These are phyloP conservation scores for Parathielavia appendiculata DNA, from an alignment of 495 filamentous ascomycete species.

Conservation along the genomic window DNA sequence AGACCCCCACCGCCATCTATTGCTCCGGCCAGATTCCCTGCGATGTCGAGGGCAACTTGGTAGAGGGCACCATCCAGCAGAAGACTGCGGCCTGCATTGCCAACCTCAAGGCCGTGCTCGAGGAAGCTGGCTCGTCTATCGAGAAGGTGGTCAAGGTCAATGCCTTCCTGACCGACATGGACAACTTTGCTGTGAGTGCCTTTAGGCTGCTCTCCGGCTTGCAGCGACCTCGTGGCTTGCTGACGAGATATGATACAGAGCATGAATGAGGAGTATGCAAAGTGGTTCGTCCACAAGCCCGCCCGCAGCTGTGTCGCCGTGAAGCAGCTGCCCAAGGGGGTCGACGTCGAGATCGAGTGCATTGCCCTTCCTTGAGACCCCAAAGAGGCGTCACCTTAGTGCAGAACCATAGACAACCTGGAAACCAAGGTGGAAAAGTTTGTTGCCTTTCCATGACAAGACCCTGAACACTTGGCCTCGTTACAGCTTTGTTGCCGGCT, in stretches of 20 bases:
- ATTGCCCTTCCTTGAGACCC: slow-evolving; percentile 59
- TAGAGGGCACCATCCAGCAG: slow-evolving; percentile 69
- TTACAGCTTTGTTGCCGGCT: too few relatives aligned
- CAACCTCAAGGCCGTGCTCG: slow-evolving; percentile 73
- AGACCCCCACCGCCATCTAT: slow-evolving; percentile 76
- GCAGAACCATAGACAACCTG: slow-evolving; percentile 6
- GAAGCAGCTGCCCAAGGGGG: slow-evolving; percentile 81
- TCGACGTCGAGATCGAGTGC: slow-evolving; percentile 90
- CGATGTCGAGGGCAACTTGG: slow-evolving; percentile 65
- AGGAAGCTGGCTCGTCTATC: slow-evolving; percentile 69
- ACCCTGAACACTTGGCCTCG: neutral
- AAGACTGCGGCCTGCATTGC: slow-evolving; percentile 70
- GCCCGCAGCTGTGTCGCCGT: slow-evolving; percentile 91
- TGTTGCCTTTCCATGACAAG: neutral
- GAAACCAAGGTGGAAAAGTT: neutral
- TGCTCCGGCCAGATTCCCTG: slow-evolving; percentile 91
- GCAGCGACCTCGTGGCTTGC: neutral
- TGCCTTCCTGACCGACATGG: slow-evolving; percentile 82
- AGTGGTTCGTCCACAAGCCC: slow-evolving; percentile 82
- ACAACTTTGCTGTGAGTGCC: slow-evolving; percentile 57
- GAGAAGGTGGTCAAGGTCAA: slow-evolving; percentile 74
- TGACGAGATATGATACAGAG: slow-evolving; percentile 33
- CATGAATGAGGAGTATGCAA: slow-evolving; percentile 87
- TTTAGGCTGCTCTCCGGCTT: neutral
- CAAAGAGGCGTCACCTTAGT: neutral